These are phyloP conservation scores for Apium graveolens DNA, from an alignment of 129 eudicot species.

Conservation along the genomic window DNA sequence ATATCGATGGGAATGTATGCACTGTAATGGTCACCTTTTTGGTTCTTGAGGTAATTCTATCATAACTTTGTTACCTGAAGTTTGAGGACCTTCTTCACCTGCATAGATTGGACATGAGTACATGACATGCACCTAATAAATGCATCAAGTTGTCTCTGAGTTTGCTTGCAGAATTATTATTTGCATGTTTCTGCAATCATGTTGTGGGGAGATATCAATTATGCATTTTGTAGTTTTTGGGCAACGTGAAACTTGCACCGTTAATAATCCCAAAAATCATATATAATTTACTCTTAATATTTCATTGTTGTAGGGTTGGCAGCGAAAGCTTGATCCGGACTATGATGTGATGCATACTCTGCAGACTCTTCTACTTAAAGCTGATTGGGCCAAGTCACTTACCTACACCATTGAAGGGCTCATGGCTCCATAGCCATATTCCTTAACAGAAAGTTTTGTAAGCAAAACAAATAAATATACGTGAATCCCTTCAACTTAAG, in stretches of 20 bases:
- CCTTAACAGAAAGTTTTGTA: conserved; percentile 18
- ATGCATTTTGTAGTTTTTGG: background rate
- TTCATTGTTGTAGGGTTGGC: conserved; percentile 67
- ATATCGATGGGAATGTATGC: conserved; percentile 85
- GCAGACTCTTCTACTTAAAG: conserved; percentile 66
- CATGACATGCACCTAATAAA: background rate
- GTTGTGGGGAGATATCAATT: background rate
- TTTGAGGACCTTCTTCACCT: background rate
- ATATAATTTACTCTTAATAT: background rate
- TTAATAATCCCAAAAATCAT: background rate
- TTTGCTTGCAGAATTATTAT: background rate
- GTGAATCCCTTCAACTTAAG: background rate
- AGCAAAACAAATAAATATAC: background rate
- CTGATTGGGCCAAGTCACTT: conserved; percentile 79
- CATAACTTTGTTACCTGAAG: background rate
- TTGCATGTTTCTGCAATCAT: background rate
- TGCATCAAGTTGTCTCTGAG: background rate
- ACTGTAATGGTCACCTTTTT: conserved; percentile 85
- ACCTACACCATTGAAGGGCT: conserved; percentile 86
- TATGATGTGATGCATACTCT: conserved; percentile 83
- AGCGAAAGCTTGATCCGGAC: conserved; percentile 90
- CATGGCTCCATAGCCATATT: conserved; percentile 58
- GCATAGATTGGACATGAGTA: background rate
- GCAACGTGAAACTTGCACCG: background rate
- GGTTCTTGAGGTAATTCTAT: conserved; percentile 81